A percentile compares a stretch with the other conserved stretches of the same genome.
Evolutionary conservation across 192 early-diverging fungal genomes (phyloP).

Genomic region (Gryganskiella cystojenkinii): DNA sequence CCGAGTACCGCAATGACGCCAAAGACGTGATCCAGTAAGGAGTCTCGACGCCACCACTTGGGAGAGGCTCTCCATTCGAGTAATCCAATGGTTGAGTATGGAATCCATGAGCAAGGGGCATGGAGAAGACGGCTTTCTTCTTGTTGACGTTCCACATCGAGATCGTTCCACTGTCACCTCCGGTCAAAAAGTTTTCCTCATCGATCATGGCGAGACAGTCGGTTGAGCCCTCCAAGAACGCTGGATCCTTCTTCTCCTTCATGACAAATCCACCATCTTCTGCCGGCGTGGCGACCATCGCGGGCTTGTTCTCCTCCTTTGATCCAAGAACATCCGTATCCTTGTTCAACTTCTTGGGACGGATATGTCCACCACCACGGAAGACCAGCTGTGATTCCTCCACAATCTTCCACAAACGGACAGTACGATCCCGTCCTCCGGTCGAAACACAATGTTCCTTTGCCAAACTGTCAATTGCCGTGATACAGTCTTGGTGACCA

Average conservation of each 20-base stretch:
- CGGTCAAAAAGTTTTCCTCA: conserved; percentile 93
- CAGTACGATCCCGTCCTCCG: conserved; percentile 91
- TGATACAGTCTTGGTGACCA: conserved; percentile 96
- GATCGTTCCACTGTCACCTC: conserved; percentile 89
- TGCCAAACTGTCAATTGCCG: conserved; percentile 82
- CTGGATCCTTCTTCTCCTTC: conserved; percentile 40
- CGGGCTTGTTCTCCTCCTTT: conserved; percentile 25
- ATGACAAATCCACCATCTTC: conserved; percentile 30
- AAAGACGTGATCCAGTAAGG: conserved; percentile 91
- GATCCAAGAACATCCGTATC: conserved; percentile 1
- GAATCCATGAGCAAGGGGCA: conserved; percentile 79
- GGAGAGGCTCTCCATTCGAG: conserved; percentile 32
- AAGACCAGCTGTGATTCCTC: conserved; percentile 96
- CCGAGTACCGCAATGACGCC: conserved; percentile 84
- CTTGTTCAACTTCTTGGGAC: conserved; percentile 49
- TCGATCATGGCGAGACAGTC: conserved; percentile 94
- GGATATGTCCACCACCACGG: conserved; percentile 71
- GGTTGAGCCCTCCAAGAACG: conserved; percentile 70
- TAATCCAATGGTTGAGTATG: conserved; percentile 59
- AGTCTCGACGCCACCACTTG: conserved; percentile 54
- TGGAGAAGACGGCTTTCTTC: conserved; percentile 93
- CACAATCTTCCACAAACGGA: conserved; percentile 94
- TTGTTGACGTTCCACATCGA: conserved; percentile 92
- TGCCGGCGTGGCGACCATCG: conserved; percentile 11
- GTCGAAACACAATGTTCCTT: conserved; percentile 91